Percentiles rank a stretch among this genome's conserved stretches.
These are phyloP conservation scores for Persicaria maculosa DNA, from an alignment of 148 eudicot species.

Conservation along the genomic window DNA sequence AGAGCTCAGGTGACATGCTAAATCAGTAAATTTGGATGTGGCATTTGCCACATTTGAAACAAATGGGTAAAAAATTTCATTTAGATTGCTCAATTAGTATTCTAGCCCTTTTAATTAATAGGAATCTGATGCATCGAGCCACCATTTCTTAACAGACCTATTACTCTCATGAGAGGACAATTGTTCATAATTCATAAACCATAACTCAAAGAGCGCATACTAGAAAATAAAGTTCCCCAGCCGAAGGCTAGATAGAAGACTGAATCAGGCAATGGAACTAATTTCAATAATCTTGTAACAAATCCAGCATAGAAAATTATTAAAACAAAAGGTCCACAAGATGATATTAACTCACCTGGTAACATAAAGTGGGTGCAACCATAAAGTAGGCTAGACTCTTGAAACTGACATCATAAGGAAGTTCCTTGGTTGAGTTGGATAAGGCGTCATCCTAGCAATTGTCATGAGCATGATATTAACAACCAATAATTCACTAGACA, in stretches of 20 bases:
- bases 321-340: not conserved
- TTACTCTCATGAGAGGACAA: not conserved
- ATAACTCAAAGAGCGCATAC: not conserved
- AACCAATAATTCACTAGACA: not conserved
- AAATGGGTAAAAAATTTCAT: not conserved
- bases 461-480: conserved; percentile 11
- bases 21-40: not conserved
- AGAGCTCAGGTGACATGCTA: not conserved
- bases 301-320: not conserved
- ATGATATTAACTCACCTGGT: conserved; percentile 52
- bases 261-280: not conserved
- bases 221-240: not conserved
- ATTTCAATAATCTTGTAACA: not conserved
- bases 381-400: conserved; percentile 79
- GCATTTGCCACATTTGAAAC: conserved; percentile 1
- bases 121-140: not conserved
- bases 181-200: not conserved
- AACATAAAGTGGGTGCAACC: conserved; percentile 95
- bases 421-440: conserved; percentile 29
- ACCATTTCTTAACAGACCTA: not conserved
- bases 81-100: not conserved
- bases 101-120: not conserved
- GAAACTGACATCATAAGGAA: conserved; percentile 52
- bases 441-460: conserved; percentile 39
- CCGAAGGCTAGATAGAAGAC: not conserved